These are phyloP conservation scores for Albizia julibrissin DNA, from an alignment of 306 rosid genomes.

Conservation along the genomic window DNA sequence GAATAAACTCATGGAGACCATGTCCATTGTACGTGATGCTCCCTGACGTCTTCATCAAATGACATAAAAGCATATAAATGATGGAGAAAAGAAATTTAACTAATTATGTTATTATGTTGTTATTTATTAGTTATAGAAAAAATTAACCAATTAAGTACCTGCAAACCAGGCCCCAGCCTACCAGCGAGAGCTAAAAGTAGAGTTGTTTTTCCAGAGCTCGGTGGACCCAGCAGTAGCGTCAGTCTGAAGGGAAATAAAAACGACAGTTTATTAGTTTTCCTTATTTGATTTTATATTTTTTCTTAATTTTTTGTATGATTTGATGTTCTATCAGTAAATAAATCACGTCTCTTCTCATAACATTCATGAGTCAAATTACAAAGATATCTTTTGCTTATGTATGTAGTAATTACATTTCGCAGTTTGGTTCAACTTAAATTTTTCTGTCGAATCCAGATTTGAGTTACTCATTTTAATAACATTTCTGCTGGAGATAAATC, in stretches of 20 bases:
- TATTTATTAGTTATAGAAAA: not conserved
- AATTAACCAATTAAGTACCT: constrained; percentile 54
- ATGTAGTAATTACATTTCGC: too few relatives aligned
- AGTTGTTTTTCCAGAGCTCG: constrained; percentile 95
- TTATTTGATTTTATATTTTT: not conserved
- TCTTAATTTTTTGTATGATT: not conserved
- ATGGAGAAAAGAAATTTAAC: too few relatives aligned
- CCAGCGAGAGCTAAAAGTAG: constrained; percentile 93
- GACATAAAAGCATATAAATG: not conserved
- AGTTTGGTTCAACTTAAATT: too few relatives aligned
- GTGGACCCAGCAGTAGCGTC: constrained; percentile 91
- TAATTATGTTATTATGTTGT: not conserved
- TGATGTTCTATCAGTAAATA: not conserved
- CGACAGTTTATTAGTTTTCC: constrained; percentile 1
- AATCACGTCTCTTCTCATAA: not conserved
- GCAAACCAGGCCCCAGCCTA: constrained; percentile 77
- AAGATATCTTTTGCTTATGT: too few relatives aligned
- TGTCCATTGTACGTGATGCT: constrained; percentile 48
- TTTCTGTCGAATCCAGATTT: too few relatives aligned
- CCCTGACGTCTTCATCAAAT: not conserved
- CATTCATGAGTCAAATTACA: not conserved
- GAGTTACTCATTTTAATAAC: too few relatives aligned
- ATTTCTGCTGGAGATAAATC: not conserved
- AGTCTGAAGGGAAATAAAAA: constrained; percentile 51
- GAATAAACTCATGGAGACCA: constrained; percentile 36